Base-by-base conservation (phyloP, 805 yeast genomes). In the Candida orba region DNA sequence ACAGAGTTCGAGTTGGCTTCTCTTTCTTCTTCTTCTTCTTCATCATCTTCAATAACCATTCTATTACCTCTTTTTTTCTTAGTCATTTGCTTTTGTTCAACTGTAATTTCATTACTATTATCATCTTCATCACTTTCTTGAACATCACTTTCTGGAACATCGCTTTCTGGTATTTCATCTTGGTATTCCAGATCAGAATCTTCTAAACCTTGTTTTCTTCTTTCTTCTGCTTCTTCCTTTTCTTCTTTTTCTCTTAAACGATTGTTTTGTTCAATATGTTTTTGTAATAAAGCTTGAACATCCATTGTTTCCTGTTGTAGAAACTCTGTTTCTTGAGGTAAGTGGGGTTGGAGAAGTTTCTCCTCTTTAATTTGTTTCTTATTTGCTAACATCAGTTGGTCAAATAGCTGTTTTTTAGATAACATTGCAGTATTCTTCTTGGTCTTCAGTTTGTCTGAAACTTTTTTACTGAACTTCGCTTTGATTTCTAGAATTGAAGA, bases 341-440 rank as follows among this genome's bases (percentile, higher is more conserved):
- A 60, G 49, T 64, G 66, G 37, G 77, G 66, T 27, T 75, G 66
- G 17, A 66, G 65, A 40, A 68, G 58, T 14, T 65, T 74, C 50
- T 80, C 66, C 45, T 73, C 66, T 49, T 75, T 76, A 50, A 78
- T 61, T 48, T 78, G 83, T 37, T 65, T 58, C 35, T 68, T 66
- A 38, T 74, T 72, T 4, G 75, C 75, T 37, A 60, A 62, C 47
- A 67, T 66, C 45, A 76, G 61, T 10, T 57, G 56, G 10, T 51
- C 45, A 37, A 71, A 62, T 31, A 76, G 56, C 13, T 57, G 53
- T 20, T 58, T 62, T 18, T 57, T 52, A 2, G 60, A 53, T 12
- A 57, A 33, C 4, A 17, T 9, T 1, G 46, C 36, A n/a, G 49
- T 48, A 15, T 43, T 49, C 32, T 45, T 36, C 35, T 46, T 49